These are phyloP conservation scores for Nannochloropsis salina DNA, from an alignment of 108 stramenopile species.

Conservation along the genomic window DNA sequence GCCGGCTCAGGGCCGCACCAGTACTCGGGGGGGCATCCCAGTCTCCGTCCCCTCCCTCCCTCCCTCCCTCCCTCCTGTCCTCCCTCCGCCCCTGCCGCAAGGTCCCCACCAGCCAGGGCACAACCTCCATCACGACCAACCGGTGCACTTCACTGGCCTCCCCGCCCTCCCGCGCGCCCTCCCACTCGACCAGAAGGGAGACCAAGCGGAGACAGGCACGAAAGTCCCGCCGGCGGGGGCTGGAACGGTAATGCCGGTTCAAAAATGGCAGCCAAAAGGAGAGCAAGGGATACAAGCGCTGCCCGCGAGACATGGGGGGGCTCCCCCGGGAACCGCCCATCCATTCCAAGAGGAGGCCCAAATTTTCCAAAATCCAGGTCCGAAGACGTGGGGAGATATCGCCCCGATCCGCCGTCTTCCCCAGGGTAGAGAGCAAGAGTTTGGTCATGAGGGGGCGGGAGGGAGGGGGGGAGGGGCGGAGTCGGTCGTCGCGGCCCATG, in stretches of 20 bases:
- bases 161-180: background rate
- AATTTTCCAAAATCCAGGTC: background rate
- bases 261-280: background rate
- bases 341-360: background rate
- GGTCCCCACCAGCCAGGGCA: background rate
- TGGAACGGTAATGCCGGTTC: background rate
- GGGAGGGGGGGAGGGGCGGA: background rate
- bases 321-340: background rate
- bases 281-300: background rate
- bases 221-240: background rate
- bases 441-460: background rate
- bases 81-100: no score
- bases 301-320: background rate
- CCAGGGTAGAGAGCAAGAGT: background rate
- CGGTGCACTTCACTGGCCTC: background rate
- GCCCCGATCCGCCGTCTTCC: background rate
- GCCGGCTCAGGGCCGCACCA: background rate
- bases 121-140: background rate
- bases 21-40: background rate
- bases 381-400: background rate
- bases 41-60: background rate
- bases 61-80: conserved; percentile 4
- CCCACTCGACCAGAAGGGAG: background rate
- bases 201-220: background rate
- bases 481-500: background rate